phyloP scores from a whole-genome alignment of 495 filamentous ascomycete species.

The Glarea lozoyensis region DNA sequence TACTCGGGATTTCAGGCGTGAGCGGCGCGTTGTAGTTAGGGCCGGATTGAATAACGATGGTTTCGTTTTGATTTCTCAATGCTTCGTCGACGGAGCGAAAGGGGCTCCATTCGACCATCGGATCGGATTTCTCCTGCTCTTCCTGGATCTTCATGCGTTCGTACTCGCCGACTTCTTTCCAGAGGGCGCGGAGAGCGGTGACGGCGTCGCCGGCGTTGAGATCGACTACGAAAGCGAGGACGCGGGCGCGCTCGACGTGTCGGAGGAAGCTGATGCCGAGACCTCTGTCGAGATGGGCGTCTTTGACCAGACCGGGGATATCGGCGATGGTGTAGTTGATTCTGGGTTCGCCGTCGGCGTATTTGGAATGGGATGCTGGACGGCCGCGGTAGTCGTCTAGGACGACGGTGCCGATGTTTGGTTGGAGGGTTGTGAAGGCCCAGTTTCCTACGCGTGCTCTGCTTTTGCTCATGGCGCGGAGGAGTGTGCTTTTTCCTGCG shows the following conservation, averaged over 20 bases:
- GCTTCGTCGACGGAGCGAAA: slow-evolving; percentile 17
- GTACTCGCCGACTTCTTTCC: slow-evolving; percentile 84
- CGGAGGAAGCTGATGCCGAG: slow-evolving; percentile 87
- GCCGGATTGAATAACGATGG: slow-evolving; percentile 27
- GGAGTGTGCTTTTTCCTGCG: slow-evolving; percentile 88
- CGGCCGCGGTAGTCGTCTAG: slow-evolving; percentile 74
- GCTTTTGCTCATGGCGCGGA: slow-evolving; percentile 77
- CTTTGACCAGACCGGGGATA: slow-evolving; percentile 85
- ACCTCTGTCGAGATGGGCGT: slow-evolving; percentile 86
- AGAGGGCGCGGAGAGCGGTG: slow-evolving; percentile 65
- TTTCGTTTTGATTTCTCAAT: slow-evolving; percentile 11
- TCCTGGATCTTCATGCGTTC: slow-evolving; percentile 59
- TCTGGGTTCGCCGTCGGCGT: slow-evolving; percentile 36
- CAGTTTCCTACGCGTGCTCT: slow-evolving; percentile 84
- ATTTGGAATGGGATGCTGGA: slow-evolving; percentile 23
- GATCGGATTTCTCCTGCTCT: slow-evolving; percentile 41
- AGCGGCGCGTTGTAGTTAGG: slow-evolving; percentile 17
- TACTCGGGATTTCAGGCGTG: slow-evolving; percentile 38
- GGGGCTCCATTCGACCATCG: slow-evolving; percentile 23
- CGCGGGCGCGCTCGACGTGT: slow-evolving; percentile 86
- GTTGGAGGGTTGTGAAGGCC: slow-evolving; percentile 93
- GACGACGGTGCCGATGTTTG: slow-evolving; percentile 91
- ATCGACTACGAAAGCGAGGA: slow-evolving; percentile 90
- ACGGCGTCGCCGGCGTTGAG: slow-evolving; percentile 73
- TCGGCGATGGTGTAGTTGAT: slow-evolving; percentile 89